Base-by-base conservation (phyloP, 73 alveolate genomes). In the Stentor roeselii region DNA sequence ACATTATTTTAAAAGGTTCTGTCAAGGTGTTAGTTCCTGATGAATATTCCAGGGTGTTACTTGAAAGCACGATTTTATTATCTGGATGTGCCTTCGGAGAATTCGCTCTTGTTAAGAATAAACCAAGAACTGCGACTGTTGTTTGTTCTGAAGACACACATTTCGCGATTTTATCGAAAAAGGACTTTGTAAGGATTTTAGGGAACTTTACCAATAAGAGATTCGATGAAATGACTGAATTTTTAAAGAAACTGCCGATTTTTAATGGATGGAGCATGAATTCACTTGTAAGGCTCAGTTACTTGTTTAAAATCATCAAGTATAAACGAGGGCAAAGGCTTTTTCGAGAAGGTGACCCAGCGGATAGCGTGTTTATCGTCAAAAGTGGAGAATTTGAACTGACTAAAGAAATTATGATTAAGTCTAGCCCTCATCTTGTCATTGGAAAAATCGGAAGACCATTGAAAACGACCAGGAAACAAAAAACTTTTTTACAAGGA, bases 81-180 rank as follows among this genome's bases (percentile, higher is more conserved):
- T 82, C 86, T 3, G 95, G 95, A 0, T 32, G 59, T n/a, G 75
- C 84, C 14, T 90, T 90, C 59, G 95, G 95, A 86, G 95, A 90
- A 59, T 76, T 82, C 32, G 95, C 95, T 2, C 38, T 90, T 39
- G 77, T 90, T 41, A 82, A 85, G 39, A 82, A 87, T 75, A 59
- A 75, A 36, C 95, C 95, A 2, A 80, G 95, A 82, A 91, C 92
- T 59, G 95, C 91, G 14, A 86, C 84, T n/a, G 78, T 83, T 30
- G 40, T 42, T 6, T 42, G 78, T 76, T 39, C 37, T 1, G 58
- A 35, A 34, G 39, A 75, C 36, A 11, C 75, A 38, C 50, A 83
- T 78, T 83, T 75, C 84, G 75, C 89, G 75, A 31, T 35, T 36
- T 3, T 35, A 42, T 41, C 60, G 30, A 36, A 83, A 76, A 67